Base-by-base conservation (phyloP, 768 basidiomycete genomes). In the Amanita polypyramis region DNA sequence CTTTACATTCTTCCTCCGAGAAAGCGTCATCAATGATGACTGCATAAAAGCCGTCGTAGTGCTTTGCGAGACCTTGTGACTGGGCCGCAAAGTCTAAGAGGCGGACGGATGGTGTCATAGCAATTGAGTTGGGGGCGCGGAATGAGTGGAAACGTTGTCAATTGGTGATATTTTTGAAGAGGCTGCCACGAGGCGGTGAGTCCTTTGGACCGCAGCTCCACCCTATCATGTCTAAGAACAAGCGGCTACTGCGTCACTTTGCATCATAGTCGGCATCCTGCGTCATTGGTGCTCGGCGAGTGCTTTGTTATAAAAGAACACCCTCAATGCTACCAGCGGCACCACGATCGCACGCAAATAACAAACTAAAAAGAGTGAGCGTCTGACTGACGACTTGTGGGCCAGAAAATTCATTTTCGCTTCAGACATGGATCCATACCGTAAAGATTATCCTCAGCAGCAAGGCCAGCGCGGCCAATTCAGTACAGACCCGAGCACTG, bases 11-110 rank as follows among this genome's bases (percentile, higher is more conserved):
- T 15, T 61, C 55, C 1, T 58, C 54, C 0, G 63, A 64, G 41
- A 71, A 63, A 4, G 68, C 58, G 45, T 68, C 54, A 58, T 71
- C 70, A 11, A 73, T 44, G 27, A 73, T 49, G 30, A 59, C 58
- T 14, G 69, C 68, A 46, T 65, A 71, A 40, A 61, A 60, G 27
- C 58, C 58, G 4, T 55, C 51, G 52, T 68, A 71, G 29, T 58
- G 48, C 2, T 43, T 49, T 32, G 55, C 54, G 14, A 70, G 48
- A 3, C 39, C 30, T 1, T 56, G 30, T 1, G 69, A 67, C 10
- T 56, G 21, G 7, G 37, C 40, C 5, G 65, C 53, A 45, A 69
- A 64, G 52, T 68, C 61, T 39, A 62, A 56, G 14, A n/a, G 48
- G 8, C 25, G 32, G 7, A 43, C 33, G 48, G 30, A 29, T 43